Percentiles rank a stretch among this genome's conserved stretches.
Conservation (phyloP, 345 rosid species). For the Eutrema japonicum region DNA sequence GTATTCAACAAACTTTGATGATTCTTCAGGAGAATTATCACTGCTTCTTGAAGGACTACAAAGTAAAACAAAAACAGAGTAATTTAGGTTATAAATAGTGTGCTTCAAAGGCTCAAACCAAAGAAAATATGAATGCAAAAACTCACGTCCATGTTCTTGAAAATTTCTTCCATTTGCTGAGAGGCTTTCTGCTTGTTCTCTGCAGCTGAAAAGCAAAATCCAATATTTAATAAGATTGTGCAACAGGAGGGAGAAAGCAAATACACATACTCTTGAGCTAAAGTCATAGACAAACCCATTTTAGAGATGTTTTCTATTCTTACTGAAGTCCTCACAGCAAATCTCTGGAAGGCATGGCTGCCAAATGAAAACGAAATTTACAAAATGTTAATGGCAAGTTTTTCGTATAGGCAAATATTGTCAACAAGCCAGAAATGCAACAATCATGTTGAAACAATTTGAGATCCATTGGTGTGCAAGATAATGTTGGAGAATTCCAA, state of each 20-base stretch:
- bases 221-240: not conserved
- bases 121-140: not conserved
- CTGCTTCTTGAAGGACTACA: conserved; percentile 37
- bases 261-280: not conserved
- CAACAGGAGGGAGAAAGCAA: not conserved
- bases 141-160: conserved; percentile 52
- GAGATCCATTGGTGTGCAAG: not conserved
- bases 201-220: conserved; percentile 50
- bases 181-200: conserved; percentile 59
- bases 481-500: not conserved
- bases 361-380: not conserved
- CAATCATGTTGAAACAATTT: not conserved
- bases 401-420: not conserved
- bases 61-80: not conserved
- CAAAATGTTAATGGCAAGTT: not conserved
- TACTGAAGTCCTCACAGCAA: conserved; percentile 84
- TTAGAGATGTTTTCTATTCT: conserved; percentile 66
- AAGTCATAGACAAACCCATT: conserved; percentile 44
- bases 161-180: conserved; percentile 61
- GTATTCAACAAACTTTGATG: not conserved
- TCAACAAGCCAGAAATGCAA: not conserved
- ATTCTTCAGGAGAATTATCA: not conserved
- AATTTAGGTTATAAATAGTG: not conserved
- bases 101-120: not conserved
- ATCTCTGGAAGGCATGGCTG: conserved; percentile 86